Base-by-base conservation (phyloP, 345 rosid genomes). In the Corchorus capsularis region DNA sequence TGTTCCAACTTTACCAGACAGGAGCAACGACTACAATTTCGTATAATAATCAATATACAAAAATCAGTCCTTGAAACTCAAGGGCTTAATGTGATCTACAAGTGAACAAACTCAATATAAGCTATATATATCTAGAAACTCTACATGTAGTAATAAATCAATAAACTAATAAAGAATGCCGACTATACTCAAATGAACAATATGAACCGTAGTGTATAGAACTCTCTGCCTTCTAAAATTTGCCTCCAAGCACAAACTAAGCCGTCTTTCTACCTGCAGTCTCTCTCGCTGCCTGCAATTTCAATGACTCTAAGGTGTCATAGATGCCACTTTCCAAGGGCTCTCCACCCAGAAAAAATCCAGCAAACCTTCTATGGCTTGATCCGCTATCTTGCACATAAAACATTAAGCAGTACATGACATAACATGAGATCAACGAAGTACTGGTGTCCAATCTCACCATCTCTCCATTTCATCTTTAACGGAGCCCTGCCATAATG, bases 401-500 rank as follows among this genome's bases (percentile, higher is more conserved):
- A 27, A 35, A 79, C 92, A 64, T 93, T 93, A 55, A 96, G 88
- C 82, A 93, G 82, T n/a, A 96, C 91, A 73, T 96, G 97, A 70
- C 82, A 89, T 62, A 96, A 83, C 99, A 96, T 93, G 65, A 96
- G 83, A 83, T 96, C 99, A n/a, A 93, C 99, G 45, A 93, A 96
- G 77, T 96, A 96, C 79, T 96, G 97, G 85, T 96, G 99, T 57
- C 99, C 99, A 1, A 93, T 91, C 81, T 88, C 86, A 35, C 99
- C 99, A 27, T 96, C 99, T 78, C 87, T 90, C 98, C 98, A 96
- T 77, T 73, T 79, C 94, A 86, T 86, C 88, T 92, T 91, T 5
- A 79, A 82, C 0, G 98, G 98, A 62, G 92, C 89, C 77, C 99
- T 88, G 19, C 99, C 99, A 20, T 96, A 96, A 75, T 96, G 98